A percentile compares a stretch with the other conserved stretches of the same genome.
Evolutionary conservation across 257 asterid genomes (phyloP).

Genomic region (Capsicum rhomboideum): DNA sequence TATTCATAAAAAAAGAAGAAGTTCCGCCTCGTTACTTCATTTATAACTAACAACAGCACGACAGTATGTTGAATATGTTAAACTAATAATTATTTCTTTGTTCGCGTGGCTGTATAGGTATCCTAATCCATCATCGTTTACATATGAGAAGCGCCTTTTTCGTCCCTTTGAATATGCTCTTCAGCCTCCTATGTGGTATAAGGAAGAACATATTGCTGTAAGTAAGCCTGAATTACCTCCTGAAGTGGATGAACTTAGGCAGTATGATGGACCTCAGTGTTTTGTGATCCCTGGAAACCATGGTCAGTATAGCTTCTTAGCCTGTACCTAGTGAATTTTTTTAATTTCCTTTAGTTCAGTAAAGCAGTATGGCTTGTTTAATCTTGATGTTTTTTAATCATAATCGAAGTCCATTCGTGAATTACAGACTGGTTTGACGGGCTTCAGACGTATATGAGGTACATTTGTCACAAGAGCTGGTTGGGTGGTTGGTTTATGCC

Average conservation of each 20-base stretch:
- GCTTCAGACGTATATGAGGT: conserved; percentile 97
- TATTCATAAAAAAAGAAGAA: background rate
- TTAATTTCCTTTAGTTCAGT: background rate
- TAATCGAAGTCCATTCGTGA: conserved; percentile 1
- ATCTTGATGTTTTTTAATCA: background rate
- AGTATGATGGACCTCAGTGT: conserved; percentile 93
- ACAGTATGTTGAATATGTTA: background rate
- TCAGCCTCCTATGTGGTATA: conserved; percentile 88
- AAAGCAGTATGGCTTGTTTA: background rate
- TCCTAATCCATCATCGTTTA: conserved; percentile 90
- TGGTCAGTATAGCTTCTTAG: conserved; percentile 39
- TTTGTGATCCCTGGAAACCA: conserved; percentile 97
- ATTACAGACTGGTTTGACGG: conserved; percentile 99
- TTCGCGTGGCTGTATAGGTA: conserved; percentile 38
- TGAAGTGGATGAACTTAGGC: conserved; percentile 52
- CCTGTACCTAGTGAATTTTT: background rate
- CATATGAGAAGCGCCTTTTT: conserved; percentile 92
- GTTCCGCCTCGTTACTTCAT: background rate
- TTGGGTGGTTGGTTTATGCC: conserved; percentile 99
- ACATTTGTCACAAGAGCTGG: conserved; percentile 98
- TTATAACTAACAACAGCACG: background rate
- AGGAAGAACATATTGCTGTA: conserved; percentile 84
- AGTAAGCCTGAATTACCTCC: conserved; percentile 83
- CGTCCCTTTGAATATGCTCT: conserved; percentile 96
- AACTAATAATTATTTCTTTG: background rate